Evolutionary conservation across 2,329 filamentous ascomycete species (phyloP).

Genomic region (Fusarium praegraminearum): DNA sequence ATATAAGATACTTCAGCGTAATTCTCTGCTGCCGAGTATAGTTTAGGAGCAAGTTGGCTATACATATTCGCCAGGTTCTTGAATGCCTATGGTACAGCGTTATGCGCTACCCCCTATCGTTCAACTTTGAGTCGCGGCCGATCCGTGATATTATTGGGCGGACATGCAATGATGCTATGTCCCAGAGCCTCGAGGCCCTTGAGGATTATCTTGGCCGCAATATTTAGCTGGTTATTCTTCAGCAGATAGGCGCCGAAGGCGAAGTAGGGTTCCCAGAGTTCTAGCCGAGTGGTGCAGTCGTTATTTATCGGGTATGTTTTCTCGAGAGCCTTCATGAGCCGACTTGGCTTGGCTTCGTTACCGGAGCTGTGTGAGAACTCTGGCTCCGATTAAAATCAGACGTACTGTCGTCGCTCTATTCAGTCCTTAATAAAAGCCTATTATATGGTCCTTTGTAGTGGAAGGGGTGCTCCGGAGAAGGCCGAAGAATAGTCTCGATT

Average conservation of each 20-base stretch:
- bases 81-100: constrained; percentile 1
- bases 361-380: background rate
- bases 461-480: too few species aligned
- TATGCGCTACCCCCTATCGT: background rate
- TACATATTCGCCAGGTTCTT: background rate
- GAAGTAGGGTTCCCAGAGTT: background rate
- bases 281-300: background rate
- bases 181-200: background rate
- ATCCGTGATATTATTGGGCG: background rate
- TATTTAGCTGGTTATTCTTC: background rate
- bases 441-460: too few species aligned
- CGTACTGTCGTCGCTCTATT: too few species aligned
- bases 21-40: background rate
- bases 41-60: background rate
- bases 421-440: too few species aligned
- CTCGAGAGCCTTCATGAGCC: background rate
- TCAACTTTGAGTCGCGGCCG: background rate
- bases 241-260: background rate
- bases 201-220: constrained; percentile 1
- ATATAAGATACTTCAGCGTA: background rate
- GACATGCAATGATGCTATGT: background rate
- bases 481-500: too few species aligned
- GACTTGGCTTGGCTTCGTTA: background rate
- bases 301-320: background rate
- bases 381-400: too few species aligned